Base-by-base conservation (phyloP, 192 early-diverging fungal genomes). In the Umbelopsis sp. region DNA sequence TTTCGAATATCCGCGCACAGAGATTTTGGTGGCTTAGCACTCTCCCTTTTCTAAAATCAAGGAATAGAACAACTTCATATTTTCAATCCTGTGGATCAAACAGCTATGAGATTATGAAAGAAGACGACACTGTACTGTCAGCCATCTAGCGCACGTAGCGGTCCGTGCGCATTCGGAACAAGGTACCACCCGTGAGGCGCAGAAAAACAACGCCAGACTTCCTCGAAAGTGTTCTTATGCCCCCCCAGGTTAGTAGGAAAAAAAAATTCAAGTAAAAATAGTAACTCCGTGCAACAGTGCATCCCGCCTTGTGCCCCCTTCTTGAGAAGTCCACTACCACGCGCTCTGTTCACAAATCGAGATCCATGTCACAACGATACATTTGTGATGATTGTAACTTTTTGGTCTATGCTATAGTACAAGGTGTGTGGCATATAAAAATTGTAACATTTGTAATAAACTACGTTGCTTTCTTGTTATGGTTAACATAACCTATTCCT, bases 401-500 rank as follows among this genome's bases (percentile, higher is more conserved):
- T 29, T n/a, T n/a, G n/a, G 20, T 62, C 56, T 62, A 62, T 62
- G 56, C 16, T 62, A 62, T 62, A 31, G 24, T 62, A 62, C 56
- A 62, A 62, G 16, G 17, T 62, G 56, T n/a, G 31, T 62, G 56
- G 47, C 47, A 49, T 49, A 49, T 49, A 16, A 4, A 49, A 49
- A 49, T 17, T 6, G 20, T 47, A 47, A 3, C 36, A 38, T 38
- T 16, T n/a, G 52, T 25, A 62, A 34, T 22, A 29, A 26, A 34
- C 59, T 87, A 88, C 34, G 85, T 90, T 3, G 88, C 85, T 84
- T 94, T 94, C 84, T 97, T 97, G 81, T 88, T 94, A 47, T 93
- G 89, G 78, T 99, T 99, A 38, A 86, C 86, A 77, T 92, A 97
- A 11, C 96, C 96, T 21, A 90, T 82, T 29, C 97, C 97, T 32